Evolutionary conservation across 2,329 filamentous ascomycete genomes (phyloP).

Genomic region (Penicillium sp.): DNA sequence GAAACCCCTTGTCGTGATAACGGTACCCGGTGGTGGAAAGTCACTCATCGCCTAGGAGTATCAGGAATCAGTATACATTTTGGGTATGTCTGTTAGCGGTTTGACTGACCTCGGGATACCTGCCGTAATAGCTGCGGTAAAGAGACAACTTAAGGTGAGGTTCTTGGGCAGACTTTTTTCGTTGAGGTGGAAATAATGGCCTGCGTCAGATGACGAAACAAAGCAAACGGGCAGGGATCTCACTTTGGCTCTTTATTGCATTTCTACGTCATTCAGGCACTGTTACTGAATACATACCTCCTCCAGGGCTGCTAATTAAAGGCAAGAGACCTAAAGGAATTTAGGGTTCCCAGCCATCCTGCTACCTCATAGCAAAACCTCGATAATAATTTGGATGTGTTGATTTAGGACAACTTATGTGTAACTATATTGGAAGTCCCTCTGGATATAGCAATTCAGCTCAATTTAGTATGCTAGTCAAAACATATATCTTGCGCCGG

Average conservation of each 20-base stretch:
- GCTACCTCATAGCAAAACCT: no score
- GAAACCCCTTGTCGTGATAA: conserved; percentile 12
- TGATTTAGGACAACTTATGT: not conserved
- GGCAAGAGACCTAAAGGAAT: no score
- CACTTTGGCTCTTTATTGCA: not conserved
- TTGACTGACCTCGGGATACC: not conserved
- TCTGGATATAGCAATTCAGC: not conserved
- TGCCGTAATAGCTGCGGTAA: no score
- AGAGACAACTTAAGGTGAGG: not conserved
- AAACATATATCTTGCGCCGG: not conserved
- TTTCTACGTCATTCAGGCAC: not conserved
- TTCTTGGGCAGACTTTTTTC: not conserved
- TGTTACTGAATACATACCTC: no score
- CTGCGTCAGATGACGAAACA: not conserved
- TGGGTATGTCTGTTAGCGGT: not conserved
- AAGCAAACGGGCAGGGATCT: not conserved
- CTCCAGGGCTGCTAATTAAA: not conserved
- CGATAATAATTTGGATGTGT: no score
- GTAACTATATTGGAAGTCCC: no score
- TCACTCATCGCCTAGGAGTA: conserved; percentile 1
- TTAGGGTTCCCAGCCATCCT: no score
- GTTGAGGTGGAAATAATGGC: no score
- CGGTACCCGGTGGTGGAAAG: not conserved
- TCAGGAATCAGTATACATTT: not conserved
- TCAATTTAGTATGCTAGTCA: conserved; percentile 1